These are phyloP conservation scores for Fusarium penzigii DNA, from an alignment of 2,329 filamentous ascomycete species.

Conservation along the genomic window DNA sequence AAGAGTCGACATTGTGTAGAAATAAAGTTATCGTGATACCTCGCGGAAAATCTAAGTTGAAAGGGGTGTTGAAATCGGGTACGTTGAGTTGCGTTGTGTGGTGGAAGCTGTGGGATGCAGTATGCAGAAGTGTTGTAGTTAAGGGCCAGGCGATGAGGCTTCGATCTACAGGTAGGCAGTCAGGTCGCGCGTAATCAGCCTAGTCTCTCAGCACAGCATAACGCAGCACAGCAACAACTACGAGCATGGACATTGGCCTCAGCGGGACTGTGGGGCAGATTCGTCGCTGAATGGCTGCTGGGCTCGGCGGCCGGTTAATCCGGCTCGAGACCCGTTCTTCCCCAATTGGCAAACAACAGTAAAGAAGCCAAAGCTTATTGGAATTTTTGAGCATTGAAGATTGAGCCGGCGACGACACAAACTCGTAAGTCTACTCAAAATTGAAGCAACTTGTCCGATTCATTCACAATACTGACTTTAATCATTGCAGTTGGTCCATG, in stretches of 20 bases:
- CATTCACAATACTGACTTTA: slow-evolving; percentile 3
- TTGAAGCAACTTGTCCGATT: background rate
- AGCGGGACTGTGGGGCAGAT: slow-evolving; percentile 5
- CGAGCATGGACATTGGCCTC: slow-evolving; percentile 11
- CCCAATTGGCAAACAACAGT: slow-evolving; percentile 7
- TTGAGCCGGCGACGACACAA: slow-evolving; percentile 9
- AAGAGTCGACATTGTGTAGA: slow-evolving; percentile 74
- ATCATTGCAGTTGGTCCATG: background rate
- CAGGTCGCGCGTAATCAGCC: slow-evolving; percentile 35
- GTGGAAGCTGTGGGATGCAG: slow-evolving; percentile 8
- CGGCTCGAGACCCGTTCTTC: slow-evolving; percentile 9
- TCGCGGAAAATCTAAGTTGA: background rate
- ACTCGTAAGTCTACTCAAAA: slow-evolving; percentile 10
- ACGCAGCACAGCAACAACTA: slow-evolving; percentile 4
- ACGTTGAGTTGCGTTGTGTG: slow-evolving; percentile 2
- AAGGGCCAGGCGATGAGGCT: slow-evolving; percentile 22
- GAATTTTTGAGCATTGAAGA: slow-evolving; percentile 23
- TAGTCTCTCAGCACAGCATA: slow-evolving; percentile 14
- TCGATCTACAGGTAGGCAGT: slow-evolving; percentile 25
- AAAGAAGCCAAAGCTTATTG: slow-evolving; percentile 5
- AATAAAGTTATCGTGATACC: slow-evolving; percentile 5
- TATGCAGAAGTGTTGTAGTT: slow-evolving; percentile 16
- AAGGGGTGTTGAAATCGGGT: background rate
- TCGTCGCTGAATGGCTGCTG: slow-evolving; percentile 2
- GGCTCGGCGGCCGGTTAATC: slow-evolving; percentile 27